Evolutionary conservation across 805 yeast genomes (phyloP).

Genomic region (Wickerhamiella qilinensis): DNA sequence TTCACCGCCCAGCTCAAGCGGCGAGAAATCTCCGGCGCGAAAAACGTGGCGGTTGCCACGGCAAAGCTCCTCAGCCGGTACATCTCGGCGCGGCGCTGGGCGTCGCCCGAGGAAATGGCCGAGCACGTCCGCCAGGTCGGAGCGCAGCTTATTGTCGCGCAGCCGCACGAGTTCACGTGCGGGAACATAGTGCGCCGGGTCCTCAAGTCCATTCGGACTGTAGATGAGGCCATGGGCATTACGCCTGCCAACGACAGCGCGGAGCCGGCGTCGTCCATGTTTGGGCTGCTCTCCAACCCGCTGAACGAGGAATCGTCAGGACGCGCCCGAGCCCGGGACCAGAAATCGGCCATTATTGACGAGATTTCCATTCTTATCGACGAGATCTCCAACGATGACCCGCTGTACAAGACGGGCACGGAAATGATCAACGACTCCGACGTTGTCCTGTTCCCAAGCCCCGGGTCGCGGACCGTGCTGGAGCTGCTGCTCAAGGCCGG

Average conservation of each 20-base stretch:
- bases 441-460: slow-evolving; percentile 70
- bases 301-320: slow-evolving; percentile 14
- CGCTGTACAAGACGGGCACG: slow-evolving; percentile 75
- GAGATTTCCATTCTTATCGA: slow-evolving; percentile 86
- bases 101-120: slow-evolving; percentile 55
- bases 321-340: slow-evolving; percentile 10
- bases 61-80: slow-evolving; percentile 78
- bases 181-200: slow-evolving; percentile 89
- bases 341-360: slow-evolving; percentile 70
- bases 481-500: slow-evolving; percentile 78
- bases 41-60: slow-evolving; percentile 69
- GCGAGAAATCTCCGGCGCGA: slow-evolving; percentile 69
- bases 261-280: slow-evolving; percentile 40
- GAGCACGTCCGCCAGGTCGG: slow-evolving; percentile 62
- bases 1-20: slow-evolving; percentile 42
- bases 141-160: slow-evolving; percentile 45
- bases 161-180: slow-evolving; percentile 74
- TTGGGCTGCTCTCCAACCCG: slow-evolving; percentile 55
- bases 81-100: slow-evolving; percentile 81
- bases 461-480: slow-evolving; percentile 75
- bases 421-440: slow-evolving; percentile 86
- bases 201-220: slow-evolving; percentile 74
- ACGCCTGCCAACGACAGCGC: slow-evolving; percentile 4
- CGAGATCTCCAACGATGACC: slow-evolving; percentile 81
- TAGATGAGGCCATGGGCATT: slow-evolving; percentile 33